Base-by-base conservation (phyloP, 805 yeast species). In the Candida maesae region DNA sequence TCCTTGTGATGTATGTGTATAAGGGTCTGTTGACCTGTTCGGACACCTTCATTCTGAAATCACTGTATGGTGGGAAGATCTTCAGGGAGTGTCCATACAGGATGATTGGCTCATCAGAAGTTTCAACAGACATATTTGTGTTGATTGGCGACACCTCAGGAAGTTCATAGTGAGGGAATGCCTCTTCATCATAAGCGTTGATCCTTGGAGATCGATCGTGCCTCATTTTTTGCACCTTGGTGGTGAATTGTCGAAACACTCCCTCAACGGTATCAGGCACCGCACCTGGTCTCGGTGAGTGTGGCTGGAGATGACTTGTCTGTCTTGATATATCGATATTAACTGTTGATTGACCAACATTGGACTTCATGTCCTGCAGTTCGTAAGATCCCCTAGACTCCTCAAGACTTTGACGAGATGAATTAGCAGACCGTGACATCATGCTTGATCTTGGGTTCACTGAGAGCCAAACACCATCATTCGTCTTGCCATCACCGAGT, bases 61-160 rank as follows among this genome's bases (percentile, higher is more conserved):
- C 42, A 27, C 70, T 68, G 13, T 53, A 46, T 2, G 78, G 71
- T 0, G 64, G 46, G 28, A 75, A 66, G 5, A 62, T 10, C 6
- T 63, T 58, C 11, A 75, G 44, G 0, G 79, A 72, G 13, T 64
- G 61, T 2, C 81, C 81, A 45, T 63, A 73, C 6, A 74, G 44
- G 31, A 37, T 47, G 8, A 47, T 24, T 4, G 40, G 44, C 26
- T 35, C 33, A 24, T 21, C 9, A 13, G 14, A 38, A 12, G 39
- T 32, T 21, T 14, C 29, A 10, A 14, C 26, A 12, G 24, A 13
- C n/a, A 25, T n/a, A 8, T 25, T 27, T 8, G 37, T 14, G 9
- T 14, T 5, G 12, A 21, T 6, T 9, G 40, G 8, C 27, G 37
- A 20, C 1, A 21, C 6, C 10, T 30, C 21, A 30, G 38, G 20